These are phyloP conservation scores for Candida dubliniensis DNA, from an alignment of 1,139 yeast genomes.

Conservation along the genomic window DNA sequence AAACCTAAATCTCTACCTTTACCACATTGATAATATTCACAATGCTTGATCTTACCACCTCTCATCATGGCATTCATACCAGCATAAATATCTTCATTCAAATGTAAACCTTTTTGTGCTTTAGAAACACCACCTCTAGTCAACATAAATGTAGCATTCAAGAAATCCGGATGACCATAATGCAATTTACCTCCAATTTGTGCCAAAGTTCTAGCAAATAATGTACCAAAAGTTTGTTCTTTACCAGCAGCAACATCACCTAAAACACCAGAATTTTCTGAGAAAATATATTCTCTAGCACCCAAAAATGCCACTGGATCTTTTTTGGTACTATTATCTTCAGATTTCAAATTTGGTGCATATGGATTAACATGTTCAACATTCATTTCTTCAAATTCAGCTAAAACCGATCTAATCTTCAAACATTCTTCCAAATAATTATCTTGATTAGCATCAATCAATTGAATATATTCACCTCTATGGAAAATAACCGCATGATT, in stretches of 20 bases:
- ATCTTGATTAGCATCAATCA: conserved; percentile 57
- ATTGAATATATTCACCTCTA: conserved; percentile 54
- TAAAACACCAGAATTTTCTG: conserved; percentile 53
- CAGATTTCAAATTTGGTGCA: conserved; percentile 57
- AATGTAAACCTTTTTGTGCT: conserved; percentile 54
- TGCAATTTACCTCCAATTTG: conserved; percentile 57
- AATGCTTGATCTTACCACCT: conserved; percentile 56
- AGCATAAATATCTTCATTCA: conserved; percentile 58
- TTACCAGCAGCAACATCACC: conserved; percentile 61
- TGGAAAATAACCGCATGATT: conserved; percentile 50
- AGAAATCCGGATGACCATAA: conserved; percentile 58
- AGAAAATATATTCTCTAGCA: conserved; percentile 54
- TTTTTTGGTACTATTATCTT: conserved; percentile 33
- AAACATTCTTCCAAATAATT: conserved; percentile 55
- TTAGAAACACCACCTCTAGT: conserved; percentile 59
- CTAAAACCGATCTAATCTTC: conserved; percentile 49
- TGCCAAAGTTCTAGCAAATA: conserved; percentile 55
- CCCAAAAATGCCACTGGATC: conserved; percentile 58
- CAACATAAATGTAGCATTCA: conserved; percentile 50
- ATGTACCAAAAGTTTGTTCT: conserved; percentile 57
- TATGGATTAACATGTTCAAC: conserved; percentile 83
- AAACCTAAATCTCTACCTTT: conserved; percentile 58
- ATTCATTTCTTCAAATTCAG: conserved; percentile 62
- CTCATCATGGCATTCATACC: conserved; percentile 53
- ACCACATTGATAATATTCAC: conserved; percentile 59